Conservation (phyloP, 2,329 filamentous ascomycete genomes). For the Thermomyces lanuginosus region DNA sequence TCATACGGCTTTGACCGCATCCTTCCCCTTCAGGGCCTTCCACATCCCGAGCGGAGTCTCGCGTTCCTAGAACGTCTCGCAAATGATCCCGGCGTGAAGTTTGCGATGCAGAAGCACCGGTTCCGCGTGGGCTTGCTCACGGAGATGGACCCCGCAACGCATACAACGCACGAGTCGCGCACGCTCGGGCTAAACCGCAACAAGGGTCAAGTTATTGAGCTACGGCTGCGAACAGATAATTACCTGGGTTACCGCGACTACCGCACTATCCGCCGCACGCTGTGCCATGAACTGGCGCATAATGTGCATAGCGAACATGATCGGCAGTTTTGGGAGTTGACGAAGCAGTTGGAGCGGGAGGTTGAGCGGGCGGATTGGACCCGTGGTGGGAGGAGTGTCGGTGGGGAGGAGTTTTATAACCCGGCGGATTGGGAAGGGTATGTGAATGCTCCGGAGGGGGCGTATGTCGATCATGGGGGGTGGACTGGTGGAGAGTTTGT, state of each 20-base stretch:
- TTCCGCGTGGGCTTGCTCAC: constrained; percentile 77
- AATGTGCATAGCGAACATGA: constrained; percentile 80
- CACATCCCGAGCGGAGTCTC: constrained; percentile 53
- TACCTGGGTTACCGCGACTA: constrained; percentile 92
- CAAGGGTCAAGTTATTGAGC: constrained; percentile 72
- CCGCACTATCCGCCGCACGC: constrained; percentile 71
- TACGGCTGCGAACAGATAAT: constrained; percentile 79
- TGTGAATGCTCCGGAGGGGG: constrained; percentile 32
- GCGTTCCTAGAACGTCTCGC: constrained; percentile 59
- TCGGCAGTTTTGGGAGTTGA: constrained; percentile 75
- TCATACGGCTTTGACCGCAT: constrained; percentile 74
- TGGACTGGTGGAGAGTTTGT: constrained; percentile 70
- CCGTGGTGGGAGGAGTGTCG: constrained; percentile 49
- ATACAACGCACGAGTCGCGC: constrained; percentile 68
- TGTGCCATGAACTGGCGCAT: constrained; percentile 91
- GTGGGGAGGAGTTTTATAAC: constrained; percentile 42
- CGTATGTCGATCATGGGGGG: constrained; percentile 53
- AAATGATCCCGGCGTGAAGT: constrained; percentile 69
- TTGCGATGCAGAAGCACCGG: constrained; percentile 66
- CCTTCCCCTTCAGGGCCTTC: constrained; percentile 59
- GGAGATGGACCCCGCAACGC: constrained; percentile 80
- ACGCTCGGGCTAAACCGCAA: constrained; percentile 82
- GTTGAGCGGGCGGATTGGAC: constrained; percentile 68
- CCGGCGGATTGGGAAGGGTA: constrained; percentile 39
- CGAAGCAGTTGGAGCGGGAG: constrained; percentile 71